A percentile compares a stretch with the other conserved stretches of the same genome.
Evolutionary conservation across 495 filamentous ascomycete genomes (phyloP).

Genomic region (Venustampulla echinocandica): DNA sequence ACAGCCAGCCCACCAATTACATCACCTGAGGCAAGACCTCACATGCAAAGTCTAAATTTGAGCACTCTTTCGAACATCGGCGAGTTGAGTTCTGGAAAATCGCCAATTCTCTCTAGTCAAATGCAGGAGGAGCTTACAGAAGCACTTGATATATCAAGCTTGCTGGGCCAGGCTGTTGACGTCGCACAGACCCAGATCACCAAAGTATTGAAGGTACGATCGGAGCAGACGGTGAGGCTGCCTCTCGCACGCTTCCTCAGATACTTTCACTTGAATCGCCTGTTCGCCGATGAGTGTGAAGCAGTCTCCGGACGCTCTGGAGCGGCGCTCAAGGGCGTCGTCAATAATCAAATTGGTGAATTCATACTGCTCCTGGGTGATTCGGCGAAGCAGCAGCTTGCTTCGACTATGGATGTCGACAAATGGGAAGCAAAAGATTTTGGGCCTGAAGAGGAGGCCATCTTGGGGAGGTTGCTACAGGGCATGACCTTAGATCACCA

Average conservation of each 20-base stretch:
- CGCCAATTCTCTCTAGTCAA: too few species aligned
- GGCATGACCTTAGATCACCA: conserved; percentile 68
- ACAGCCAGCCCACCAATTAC: too few species aligned
- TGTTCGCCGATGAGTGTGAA: conserved; percentile 93
- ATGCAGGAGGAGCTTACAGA: conserved; percentile 51
- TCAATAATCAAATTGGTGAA: conserved; percentile 81
- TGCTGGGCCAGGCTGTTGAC: conserved; percentile 85
- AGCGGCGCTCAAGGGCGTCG: conserved; percentile 68
- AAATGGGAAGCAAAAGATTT: conserved; percentile 85
- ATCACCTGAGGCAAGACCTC: too few species aligned
- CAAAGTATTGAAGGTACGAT: conserved; percentile 78
- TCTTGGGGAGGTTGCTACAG: conserved; percentile 59
- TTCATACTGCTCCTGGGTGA: conserved; percentile 71
- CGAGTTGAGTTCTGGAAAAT: too few species aligned
- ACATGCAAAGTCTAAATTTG: too few species aligned
- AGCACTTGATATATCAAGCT: conserved; percentile 77
- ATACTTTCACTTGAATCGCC: conserved; percentile 83
- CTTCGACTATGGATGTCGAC: conserved; percentile 75
- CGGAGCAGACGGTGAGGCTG: conserved; percentile 65
- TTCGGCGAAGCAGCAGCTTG: conserved; percentile 63
- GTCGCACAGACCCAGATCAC: conserved; percentile 84
- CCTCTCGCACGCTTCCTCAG: conserved; percentile 65
- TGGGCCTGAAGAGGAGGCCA: conserved; percentile 48
- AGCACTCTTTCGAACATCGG: too few species aligned
- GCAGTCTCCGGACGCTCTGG: conserved; percentile 82